Evolutionary conservation across 345 rosid species (phyloP), one percentile per base, ranked within the genome.

Genomic region (Murraya koenigii): DNA sequence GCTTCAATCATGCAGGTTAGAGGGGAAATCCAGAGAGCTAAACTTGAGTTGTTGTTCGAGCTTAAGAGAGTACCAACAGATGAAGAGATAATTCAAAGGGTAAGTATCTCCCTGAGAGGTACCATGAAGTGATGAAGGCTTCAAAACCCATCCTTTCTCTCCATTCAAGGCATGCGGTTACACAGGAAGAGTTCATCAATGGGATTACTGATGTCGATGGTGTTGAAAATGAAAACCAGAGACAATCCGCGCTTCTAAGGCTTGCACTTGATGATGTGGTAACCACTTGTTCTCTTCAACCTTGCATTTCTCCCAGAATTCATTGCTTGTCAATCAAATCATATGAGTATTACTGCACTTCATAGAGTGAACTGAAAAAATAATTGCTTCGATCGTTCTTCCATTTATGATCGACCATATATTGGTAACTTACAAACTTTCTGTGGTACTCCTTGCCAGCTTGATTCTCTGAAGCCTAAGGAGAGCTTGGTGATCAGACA

Each of bases 211-310:
- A 92, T 79, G 84, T 82, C 28, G 92, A 91, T 68, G 91, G 93
- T 35, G 90, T 91, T 35, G 94, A 93, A 80, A 85, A 88, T 68
- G 94, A 91, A 83, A 87, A 71, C 65, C 78, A 79, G 60, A 90
- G 90, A 87, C 94, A 90, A 71, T 90, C 91, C 14, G 95, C 98
- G 80, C 89, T 92, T 85, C 93, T 94, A 69, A 89, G 99, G 91
- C 98, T 94, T 25, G 99, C 99, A 7, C 92, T 96, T 63, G 99
- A 96, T 69, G 99, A 94, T 67, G 99, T 96, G 90, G 99, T 96
- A 82, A 84, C 49, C 75, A 52, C 28, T 61, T 62, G 30, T 70
- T 64, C 36, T 60, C 33, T n/a, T 41, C 1, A 15, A 52, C 52
- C 66, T 74, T 73, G 35, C 59, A 69, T 30, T 69, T 14, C 65